phyloP scores from a whole-genome alignment of 129 eudicot genomes.

The Flaveria bidentis region DNA sequence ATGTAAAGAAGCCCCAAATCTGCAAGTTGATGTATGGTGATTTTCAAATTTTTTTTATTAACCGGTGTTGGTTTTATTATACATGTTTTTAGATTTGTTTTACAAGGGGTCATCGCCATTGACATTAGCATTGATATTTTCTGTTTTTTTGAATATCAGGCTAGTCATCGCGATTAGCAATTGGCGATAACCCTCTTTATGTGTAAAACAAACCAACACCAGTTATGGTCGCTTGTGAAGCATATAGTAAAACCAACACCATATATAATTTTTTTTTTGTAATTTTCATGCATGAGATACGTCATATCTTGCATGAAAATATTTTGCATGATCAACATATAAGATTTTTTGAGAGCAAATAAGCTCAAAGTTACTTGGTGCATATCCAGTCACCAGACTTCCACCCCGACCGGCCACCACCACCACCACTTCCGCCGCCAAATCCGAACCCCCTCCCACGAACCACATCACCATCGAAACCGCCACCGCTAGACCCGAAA shows the following conservation, averaged over 20 bases:
- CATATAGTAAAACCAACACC: neutral
- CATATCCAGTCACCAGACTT: constrained; percentile 89
- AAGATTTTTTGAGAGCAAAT: constrained; percentile 15
- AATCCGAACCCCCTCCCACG: constrained; percentile 48
- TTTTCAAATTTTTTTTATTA: neutral
- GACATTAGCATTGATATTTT: too few species aligned
- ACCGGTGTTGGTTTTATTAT: too few species aligned
- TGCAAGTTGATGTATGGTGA: neutral
- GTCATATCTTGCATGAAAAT: constrained; percentile 21
- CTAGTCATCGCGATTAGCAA: too few species aligned
- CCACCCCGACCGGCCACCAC: constrained; percentile 79
- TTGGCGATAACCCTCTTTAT: too few species aligned
- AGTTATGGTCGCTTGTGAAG: too few species aligned
- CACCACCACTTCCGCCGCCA: constrained; percentile 44
- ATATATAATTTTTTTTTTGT: too few species aligned
- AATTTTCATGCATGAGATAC: neutral
- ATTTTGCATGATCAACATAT: neutral
- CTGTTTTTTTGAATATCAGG: too few species aligned
- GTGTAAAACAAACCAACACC: too few species aligned
- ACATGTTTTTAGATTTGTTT: too few species aligned
- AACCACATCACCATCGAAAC: constrained; percentile 36
- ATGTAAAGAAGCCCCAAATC: neutral
- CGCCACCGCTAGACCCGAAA: constrained; percentile 41
- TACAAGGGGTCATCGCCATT: too few species aligned
- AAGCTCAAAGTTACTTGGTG: constrained; percentile 39